phyloP scores from a whole-genome alignment of 306 rosid species.

The Casuarina glauca region DNA sequence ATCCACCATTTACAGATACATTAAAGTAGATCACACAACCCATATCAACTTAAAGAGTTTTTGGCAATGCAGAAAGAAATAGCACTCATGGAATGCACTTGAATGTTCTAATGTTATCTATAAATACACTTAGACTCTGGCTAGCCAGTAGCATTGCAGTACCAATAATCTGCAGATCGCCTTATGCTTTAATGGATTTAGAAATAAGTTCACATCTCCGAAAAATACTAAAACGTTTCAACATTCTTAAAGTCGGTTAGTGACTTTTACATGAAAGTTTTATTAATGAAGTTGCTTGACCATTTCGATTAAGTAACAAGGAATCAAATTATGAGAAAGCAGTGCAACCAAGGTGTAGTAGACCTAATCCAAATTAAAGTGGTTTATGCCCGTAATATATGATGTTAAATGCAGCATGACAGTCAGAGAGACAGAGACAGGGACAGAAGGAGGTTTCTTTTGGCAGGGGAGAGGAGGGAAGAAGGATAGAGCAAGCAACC shows the following conservation, averaged over 20 bases:
- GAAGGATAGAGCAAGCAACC: conserved; percentile 43
- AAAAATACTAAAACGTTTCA: neutral
- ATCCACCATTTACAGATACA: neutral
- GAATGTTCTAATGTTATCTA: neutral
- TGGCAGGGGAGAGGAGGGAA: neutral
- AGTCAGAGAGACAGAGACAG: neutral
- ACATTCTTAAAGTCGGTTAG: neutral
- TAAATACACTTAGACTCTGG: neutral
- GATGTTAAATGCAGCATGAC: neutral
- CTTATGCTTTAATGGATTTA: neutral
- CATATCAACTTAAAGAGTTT: neutral
- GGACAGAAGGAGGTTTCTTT: neutral
- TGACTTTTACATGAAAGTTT: neutral
- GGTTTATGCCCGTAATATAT: neutral
- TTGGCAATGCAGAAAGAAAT: neutral
- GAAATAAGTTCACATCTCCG: neutral
- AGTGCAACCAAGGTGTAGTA: neutral
- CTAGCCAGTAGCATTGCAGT: neutral
- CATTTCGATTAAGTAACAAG: neutral
- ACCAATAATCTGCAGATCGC: neutral
- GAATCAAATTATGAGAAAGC: neutral
- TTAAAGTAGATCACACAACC: neutral
- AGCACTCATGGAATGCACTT: neutral
- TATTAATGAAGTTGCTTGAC: neutral
- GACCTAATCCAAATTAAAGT: neutral